Percentiles rank a stretch among this genome's conserved stretches.
phyloP scores from a whole-genome alignment of 73 alveolate species.

The Paramecium pentaurelia region DNA sequence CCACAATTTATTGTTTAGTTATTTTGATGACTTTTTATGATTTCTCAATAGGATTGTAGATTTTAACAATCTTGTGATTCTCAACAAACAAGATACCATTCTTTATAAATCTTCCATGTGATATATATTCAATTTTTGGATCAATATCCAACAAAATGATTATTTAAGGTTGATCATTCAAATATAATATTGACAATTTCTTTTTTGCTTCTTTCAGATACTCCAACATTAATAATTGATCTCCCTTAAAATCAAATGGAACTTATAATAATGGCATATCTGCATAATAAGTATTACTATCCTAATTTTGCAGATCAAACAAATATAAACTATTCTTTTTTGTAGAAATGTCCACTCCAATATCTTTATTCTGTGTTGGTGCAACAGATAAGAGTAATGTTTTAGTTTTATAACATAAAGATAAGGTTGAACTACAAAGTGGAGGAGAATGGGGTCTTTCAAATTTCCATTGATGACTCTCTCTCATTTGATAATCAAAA shows the following conservation, averaged over 20 bases:
- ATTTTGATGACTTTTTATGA: neutral
- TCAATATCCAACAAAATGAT: neutral
- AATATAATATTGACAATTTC: neutral
- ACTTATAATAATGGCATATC: slow-evolving; percentile 46
- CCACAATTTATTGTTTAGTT: neutral
- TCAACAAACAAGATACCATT: neutral
- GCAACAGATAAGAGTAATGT: neutral
- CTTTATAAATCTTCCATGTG: neutral
- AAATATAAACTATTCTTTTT: slow-evolving; percentile 47
- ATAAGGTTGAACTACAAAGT: slow-evolving; percentile 36
- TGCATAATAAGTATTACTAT: neutral
- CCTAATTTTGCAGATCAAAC: neutral
- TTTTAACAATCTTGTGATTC: neutral
- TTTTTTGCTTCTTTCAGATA: slow-evolving; percentile 41
- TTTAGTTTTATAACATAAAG: neutral
- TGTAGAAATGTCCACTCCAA: neutral
- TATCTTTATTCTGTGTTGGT: slow-evolving; percentile 28
- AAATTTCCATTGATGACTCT: neutral
- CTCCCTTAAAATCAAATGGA: slow-evolving; percentile 51
- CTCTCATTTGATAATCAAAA: neutral
- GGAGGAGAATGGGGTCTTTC: slow-evolving; percentile 35
- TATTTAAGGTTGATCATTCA: neutral
- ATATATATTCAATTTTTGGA: neutral
- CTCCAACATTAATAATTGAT: slow-evolving; percentile 35
- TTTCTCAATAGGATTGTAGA: neutral